Base-by-base conservation (phyloP, 805 yeast species). In the Saturnispora sekii region DNA sequence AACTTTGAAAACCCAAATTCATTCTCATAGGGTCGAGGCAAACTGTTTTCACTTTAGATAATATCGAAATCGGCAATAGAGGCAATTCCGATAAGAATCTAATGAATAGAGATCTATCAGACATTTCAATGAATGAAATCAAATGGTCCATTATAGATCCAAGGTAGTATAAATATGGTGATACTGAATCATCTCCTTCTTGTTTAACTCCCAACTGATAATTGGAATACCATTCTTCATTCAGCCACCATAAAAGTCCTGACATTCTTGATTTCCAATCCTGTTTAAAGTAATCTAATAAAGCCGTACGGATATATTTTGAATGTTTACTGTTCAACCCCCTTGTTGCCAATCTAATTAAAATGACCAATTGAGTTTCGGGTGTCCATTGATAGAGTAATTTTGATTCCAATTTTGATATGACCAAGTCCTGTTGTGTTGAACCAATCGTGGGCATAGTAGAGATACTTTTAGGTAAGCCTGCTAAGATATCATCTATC, bases 21-120 rank as follows among this genome's bases (percentile, higher is more conserved):
- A 78, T 70, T 62, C 97, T 75, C 17, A 77, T 82, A 0, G 97
- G 97, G 59, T 93, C 97, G 38, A 76, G 66, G 57, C 96, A 83
- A 12, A 93, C 64, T 10, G 90, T 77, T 55, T 77, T 75, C 43
- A 90, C 71, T 46, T 79, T 78, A 16, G 66, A 63, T 2, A 93
- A 78, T 50, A 87, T 72, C 1, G 67, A 73, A 31, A 69, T 68
- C 47, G 81, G 75, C 47, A 94, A 67, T 43, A 69, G 79, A 2
- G 99, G 98, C 41, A 94, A 63, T 58, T 93, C 99, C 48, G 95
- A 82, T 43, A 93, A 66, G 41, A 93, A 67, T 47, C 97, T 71
- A 40, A 93, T 78, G 53, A 90, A 87, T 8, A 81, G 68, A 55
- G 84, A 83, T 46, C 90, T 69, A 62, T 93, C 97, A 9, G 72